These are phyloP conservation scores for Oropetium thomaeum DNA, from an alignment of 176 grass and related monocot species.

Conservation along the genomic window DNA sequence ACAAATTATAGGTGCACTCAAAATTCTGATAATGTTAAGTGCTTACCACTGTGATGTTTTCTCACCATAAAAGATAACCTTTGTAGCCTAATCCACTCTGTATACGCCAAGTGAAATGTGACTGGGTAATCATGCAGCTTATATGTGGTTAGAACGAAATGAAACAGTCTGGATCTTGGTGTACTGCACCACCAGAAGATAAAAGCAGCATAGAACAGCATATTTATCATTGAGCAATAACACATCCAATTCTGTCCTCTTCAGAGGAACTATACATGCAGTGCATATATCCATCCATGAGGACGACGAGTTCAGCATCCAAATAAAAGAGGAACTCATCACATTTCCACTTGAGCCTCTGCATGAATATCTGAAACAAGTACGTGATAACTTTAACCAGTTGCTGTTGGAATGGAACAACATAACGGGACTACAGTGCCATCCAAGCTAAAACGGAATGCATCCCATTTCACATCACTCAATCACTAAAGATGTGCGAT, in stretches of 20 bases:
- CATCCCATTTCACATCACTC: slow-evolving; percentile 30
- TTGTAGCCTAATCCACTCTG: no score
- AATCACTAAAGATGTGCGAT: slow-evolving; percentile 22
- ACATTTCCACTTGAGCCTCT: slow-evolving; percentile 23
- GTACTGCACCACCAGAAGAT: background rate
- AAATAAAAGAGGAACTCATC: slow-evolving; percentile 10
- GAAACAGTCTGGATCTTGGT: slow-evolving; percentile 7
- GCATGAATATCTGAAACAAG: background rate
- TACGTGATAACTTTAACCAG: background rate
- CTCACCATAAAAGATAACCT: slow-evolving; percentile 3
- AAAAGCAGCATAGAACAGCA: slow-evolving; percentile 4
- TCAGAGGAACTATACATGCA: slow-evolving; percentile 13
- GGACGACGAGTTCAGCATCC: slow-evolving; percentile 22
- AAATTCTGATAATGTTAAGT: background rate
- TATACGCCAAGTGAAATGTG: no score
- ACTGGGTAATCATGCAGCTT: no score
- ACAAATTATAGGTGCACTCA: no score
- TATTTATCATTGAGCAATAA: slow-evolving; percentile 12
- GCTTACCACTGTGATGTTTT: background rate
- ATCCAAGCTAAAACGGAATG: slow-evolving; percentile 12
- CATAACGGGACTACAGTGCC: background rate
- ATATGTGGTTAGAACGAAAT: slow-evolving; percentile 2
- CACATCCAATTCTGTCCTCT: slow-evolving; percentile 20
- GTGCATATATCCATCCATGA: slow-evolving; percentile 33
- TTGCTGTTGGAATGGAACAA: slow-evolving; percentile 8